phyloP scores from a whole-genome alignment of 352 stramenopile species.

The Pseudoperonospora humuli region DNA sequence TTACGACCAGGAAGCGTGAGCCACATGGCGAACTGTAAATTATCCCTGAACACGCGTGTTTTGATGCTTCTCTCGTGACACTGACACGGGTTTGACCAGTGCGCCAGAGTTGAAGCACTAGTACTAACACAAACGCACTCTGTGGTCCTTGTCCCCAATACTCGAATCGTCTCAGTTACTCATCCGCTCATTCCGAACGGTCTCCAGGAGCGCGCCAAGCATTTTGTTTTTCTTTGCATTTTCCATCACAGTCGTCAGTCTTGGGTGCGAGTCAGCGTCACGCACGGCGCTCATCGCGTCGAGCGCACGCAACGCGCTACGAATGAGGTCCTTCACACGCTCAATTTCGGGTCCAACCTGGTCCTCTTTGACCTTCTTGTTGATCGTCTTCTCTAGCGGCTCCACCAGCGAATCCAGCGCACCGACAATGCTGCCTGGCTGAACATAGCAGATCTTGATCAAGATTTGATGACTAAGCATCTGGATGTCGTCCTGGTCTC shows the following conservation, averaged over 20 bases:
- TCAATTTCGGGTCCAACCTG: constrained; percentile 95
- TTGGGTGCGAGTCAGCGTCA: constrained; percentile 68
- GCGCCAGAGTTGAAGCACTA: constrained; percentile 2
- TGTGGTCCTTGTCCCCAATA: background rate
- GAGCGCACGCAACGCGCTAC: constrained; percentile 88
- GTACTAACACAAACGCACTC: background rate
- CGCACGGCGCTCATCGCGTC: constrained; percentile 66
- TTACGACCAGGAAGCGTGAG: background rate
- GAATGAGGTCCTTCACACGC: constrained; percentile 93
- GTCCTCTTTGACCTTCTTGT: constrained; percentile 93
- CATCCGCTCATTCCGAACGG: constrained; percentile 49
- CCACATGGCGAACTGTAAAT: constrained; percentile 30
- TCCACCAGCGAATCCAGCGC: constrained; percentile 88
- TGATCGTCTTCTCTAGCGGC: constrained; percentile 91
- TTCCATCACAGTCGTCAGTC: constrained; percentile 53
- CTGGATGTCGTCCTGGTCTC: constrained; percentile 94
- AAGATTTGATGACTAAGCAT: constrained; percentile 96
- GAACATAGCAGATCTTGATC: constrained; percentile 87
- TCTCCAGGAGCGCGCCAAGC: constrained; percentile 49
- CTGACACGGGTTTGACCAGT: constrained; percentile 2
- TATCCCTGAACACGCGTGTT: background rate
- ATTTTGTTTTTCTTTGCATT: constrained; percentile 63
- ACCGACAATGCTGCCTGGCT: constrained; percentile 74
- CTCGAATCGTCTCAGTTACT: constrained; percentile 21
- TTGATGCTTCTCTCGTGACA: background rate